Conservation (phyloP, 805 yeast species). For the Lipomyces yamadae region DNA sequence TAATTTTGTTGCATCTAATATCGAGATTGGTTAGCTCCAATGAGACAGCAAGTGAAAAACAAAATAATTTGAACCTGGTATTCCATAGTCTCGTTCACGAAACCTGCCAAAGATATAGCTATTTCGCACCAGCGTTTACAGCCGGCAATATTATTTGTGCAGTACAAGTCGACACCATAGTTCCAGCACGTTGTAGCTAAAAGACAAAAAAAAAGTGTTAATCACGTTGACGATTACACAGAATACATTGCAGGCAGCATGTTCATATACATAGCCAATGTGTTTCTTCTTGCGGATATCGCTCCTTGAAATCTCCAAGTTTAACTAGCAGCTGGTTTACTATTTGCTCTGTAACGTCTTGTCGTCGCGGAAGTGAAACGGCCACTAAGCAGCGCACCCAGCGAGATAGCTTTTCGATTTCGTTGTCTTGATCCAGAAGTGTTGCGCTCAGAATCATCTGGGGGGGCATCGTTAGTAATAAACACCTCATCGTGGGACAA, state of each 20-base stretch:
- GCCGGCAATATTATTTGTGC: slow-evolving; percentile 17
- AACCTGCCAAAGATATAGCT: slow-evolving; percentile 26
- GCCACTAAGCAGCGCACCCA: slow-evolving; percentile 29
- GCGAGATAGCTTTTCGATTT: slow-evolving; percentile 24
- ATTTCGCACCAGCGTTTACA: slow-evolving; percentile 32
- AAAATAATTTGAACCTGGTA: slow-evolving; percentile 12
- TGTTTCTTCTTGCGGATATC: slow-evolving; percentile 7
- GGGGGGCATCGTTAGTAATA: neutral
- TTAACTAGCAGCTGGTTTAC: slow-evolving; percentile 19
- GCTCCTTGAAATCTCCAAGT: slow-evolving; percentile 14
- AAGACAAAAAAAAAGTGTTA: neutral
- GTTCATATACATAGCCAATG: slow-evolving; percentile 1
- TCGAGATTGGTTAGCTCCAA: neutral
- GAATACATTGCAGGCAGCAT: neutral
- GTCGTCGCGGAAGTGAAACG: slow-evolving; percentile 24
- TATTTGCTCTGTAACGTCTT: slow-evolving; percentile 24
- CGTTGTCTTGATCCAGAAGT: slow-evolving; percentile 11
- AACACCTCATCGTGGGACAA: neutral
- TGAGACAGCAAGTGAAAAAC: neutral
- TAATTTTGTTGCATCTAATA: slow-evolving; percentile 27
- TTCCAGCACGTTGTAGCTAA: slow-evolving; percentile 33
- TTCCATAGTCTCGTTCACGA: slow-evolving; percentile 18
- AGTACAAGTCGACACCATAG: slow-evolving; percentile 29
- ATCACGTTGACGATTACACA: neutral
- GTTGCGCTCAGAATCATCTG: slow-evolving; percentile 22